These are phyloP conservation scores for Penicillium sp. DNA, from an alignment of 2,329 filamentous ascomycete genomes.

Conservation along the genomic window DNA sequence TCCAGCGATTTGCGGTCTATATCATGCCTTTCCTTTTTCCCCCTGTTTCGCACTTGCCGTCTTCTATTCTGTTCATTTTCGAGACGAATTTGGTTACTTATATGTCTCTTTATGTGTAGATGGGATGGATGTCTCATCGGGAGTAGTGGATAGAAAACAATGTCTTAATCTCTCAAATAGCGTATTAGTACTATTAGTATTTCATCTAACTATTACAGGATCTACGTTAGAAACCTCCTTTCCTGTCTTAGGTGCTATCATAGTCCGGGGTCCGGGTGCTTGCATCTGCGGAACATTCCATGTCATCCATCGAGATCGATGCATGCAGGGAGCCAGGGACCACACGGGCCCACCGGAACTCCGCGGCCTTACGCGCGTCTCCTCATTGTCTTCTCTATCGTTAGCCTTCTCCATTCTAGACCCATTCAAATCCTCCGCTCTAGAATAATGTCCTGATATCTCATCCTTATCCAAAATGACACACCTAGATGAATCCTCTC, in stretches of 20 bases:
- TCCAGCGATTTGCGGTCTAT: constrained; percentile 32
- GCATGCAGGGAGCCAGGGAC: too few relatives aligned
- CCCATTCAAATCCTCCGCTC: not conserved
- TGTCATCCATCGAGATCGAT: not conserved
- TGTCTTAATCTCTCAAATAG: constrained; percentile 11
- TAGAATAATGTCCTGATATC: constrained; percentile 13
- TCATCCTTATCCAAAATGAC: constrained; percentile 21
- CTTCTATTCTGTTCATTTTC: constrained; percentile 19
- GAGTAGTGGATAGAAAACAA: constrained; percentile 28
- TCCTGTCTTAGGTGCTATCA: not conserved
- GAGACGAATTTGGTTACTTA: constrained; percentile 33
- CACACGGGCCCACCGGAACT: constrained; percentile 21
- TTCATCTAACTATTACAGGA: too few relatives aligned
- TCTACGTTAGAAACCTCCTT: not conserved
- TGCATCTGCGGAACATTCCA: not conserved
- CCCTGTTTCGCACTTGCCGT: constrained; percentile 19
- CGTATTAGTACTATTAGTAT: too few relatives aligned
- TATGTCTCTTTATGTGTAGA: constrained; percentile 24
- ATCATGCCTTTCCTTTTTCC: constrained; percentile 25
- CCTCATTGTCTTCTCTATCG: constrained; percentile 11
- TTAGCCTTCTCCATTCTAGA: constrained; percentile 8
- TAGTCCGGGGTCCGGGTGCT: too few relatives aligned
- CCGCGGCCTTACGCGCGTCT: constrained; percentile 6
- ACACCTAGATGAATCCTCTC: constrained; percentile 24
- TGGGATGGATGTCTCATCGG: constrained; percentile 20